Conservation (phyloP, 192 early-diverging fungal genomes). For the Backusella parvicylindrica region DNA sequence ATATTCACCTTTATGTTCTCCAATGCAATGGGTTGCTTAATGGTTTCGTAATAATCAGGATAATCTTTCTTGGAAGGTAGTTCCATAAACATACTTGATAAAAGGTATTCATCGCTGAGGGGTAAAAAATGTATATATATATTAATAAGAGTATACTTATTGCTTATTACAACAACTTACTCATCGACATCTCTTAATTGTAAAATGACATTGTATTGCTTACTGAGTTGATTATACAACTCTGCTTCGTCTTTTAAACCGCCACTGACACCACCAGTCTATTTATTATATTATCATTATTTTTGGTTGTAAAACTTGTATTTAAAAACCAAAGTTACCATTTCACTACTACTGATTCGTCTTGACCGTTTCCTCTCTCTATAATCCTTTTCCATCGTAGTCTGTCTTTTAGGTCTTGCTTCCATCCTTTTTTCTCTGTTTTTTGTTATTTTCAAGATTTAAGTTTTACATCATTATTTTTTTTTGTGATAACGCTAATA, state of each 20-base stretch:
- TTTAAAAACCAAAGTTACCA: neutral
- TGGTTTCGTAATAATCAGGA: conserved; percentile 46
- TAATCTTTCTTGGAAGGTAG: conserved; percentile 39
- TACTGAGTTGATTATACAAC: neutral
- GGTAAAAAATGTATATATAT: neutral
- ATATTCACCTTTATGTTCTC: conserved; percentile 42
- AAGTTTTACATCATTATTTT: neutral
- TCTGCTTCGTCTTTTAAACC: neutral
- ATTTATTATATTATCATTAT: neutral
- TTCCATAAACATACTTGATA: conserved; percentile 35
- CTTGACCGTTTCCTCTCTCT: conserved; percentile 24
- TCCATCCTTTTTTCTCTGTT: conserved; percentile 11
- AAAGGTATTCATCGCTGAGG: conserved; percentile 27
- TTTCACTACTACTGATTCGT: conserved; percentile 1
- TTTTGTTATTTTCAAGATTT: neutral
- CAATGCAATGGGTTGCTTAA: conserved; percentile 56
- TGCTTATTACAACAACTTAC: neutral
- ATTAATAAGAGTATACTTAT: neutral
- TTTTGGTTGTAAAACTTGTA: neutral
- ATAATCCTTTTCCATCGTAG: conserved; percentile 16
- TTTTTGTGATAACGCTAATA: neutral
- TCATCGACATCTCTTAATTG: conserved; percentile 18
- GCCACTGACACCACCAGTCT: neutral
- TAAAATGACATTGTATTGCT: conserved; percentile 6
- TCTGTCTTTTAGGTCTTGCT: conserved; percentile 24